Base-by-base conservation (phyloP, 1,284 basidiomycete genomes). In the Ustilago loliicola region DNA sequence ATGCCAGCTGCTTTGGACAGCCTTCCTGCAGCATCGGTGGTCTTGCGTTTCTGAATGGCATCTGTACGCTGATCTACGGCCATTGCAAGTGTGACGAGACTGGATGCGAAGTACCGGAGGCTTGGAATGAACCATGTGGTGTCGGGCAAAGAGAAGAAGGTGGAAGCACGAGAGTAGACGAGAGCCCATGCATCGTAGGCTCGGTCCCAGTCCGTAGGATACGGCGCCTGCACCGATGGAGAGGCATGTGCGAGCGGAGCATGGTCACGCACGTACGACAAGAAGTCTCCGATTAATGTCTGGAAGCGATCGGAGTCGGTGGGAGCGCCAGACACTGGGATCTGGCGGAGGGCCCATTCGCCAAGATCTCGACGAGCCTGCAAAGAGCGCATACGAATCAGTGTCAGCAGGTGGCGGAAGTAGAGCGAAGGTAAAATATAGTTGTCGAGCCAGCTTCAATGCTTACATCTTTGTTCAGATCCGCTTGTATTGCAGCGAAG, bases 141-240 rank as follows among this genome's bases (percentile, higher is more conserved):
- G 6, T 87, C 86, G 1, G 83, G 82, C 13, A 79, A 70, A 0
- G 84, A 79, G 51, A 87, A 85, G 51, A 86, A 61, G n/a, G 79
- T 68, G 29, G 83, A 81, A 11, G 83, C 81, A 2, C 79, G 66
- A 52, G 81, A 76, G 61, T 80, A 82, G 50, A 82, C 77, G 13
- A 78, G 68, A 13, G 80, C 72, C 75, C 77, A 82, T 8, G 77
- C 72, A 59, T 82, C 81, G 59, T 81, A 82, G 2, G 69, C 71
- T 34, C 65, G 60, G 45, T 72, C 68, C 68, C 72, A 75, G 17
- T 77, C 67, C 27, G 54, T 66, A 3, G 45, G 30, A 19, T 66
- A 25, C 3, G 62, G 38, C 9, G 63, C n/a, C 29, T 63, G 53
- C 10, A 27, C 19, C 19, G 45, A 27, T 8, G 60, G 56, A 7